These are phyloP conservation scores for Atkinsonella texensis DNA, from an alignment of 2,329 filamentous ascomycete genomes.

Conservation along the genomic window DNA sequence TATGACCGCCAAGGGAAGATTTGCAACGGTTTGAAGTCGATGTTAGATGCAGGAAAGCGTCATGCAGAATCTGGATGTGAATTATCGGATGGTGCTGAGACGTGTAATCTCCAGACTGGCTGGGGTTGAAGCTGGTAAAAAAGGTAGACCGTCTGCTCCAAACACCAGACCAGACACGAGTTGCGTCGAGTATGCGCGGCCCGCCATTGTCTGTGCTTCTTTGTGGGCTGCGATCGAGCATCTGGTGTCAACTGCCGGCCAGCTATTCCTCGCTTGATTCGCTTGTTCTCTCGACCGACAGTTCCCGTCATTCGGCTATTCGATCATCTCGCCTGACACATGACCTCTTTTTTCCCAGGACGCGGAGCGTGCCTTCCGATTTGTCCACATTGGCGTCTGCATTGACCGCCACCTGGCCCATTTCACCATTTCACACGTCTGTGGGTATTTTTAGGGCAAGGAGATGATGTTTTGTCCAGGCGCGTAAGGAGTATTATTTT, in stretches of 20 bases:
- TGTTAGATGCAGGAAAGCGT: background rate
- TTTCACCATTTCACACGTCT: background rate
- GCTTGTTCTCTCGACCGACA: background rate
- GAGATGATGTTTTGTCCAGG: no score
- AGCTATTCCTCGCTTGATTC: background rate
- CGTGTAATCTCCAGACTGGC: background rate
- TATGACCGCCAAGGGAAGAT: background rate
- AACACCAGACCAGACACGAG: no score
- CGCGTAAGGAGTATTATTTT: background rate
- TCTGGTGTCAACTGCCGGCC: background rate
- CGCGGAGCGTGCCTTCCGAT: background rate
- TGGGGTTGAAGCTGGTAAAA: background rate
- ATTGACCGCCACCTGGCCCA: background rate
- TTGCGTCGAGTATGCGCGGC: no score
- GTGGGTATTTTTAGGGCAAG: conserved; percentile 1
- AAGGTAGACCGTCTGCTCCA: background rate
- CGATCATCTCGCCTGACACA: background rate
- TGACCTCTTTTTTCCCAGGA: background rate
- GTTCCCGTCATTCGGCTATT: background rate
- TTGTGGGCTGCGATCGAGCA: background rate
- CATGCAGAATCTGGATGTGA: background rate
- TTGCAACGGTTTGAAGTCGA: background rate
- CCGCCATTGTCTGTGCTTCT: background rate
- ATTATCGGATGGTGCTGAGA: background rate
- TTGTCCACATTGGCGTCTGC: background rate